Conservation (phyloP, 768 basidiomycete genomes). For the Podaxis sp. region DNA sequence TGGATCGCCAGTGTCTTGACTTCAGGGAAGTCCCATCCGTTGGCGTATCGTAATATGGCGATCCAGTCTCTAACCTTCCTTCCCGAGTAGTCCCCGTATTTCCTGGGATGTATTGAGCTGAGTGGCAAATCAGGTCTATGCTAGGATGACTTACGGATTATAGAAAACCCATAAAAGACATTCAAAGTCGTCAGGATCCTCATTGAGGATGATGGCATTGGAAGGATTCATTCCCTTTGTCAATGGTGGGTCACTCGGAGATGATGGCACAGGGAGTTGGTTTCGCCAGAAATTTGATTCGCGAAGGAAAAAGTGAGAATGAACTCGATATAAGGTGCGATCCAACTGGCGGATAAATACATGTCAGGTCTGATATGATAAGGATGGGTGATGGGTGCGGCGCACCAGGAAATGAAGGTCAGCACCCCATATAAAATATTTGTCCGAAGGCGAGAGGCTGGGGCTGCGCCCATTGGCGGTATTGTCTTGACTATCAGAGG, state of each 20-base stretch:
- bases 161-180: conserved; percentile 65
- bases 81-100: conserved; percentile 56
- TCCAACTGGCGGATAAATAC: background rate
- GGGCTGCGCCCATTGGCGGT: too few relatives aligned
- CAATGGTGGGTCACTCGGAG: conserved; percentile 27
- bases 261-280: conserved; percentile 25
- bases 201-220: conserved; percentile 39
- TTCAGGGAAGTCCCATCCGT: conserved; percentile 55
- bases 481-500: too few relatives aligned
- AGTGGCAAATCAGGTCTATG: conserved; percentile 14
- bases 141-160: conserved; percentile 45
- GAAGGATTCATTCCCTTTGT: conserved; percentile 31
- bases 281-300: conserved; percentile 49
- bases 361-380: background rate
- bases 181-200: conserved; percentile 48
- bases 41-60: conserved; percentile 54
- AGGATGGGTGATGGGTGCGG: background rate
- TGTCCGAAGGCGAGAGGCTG: too few relatives aligned
- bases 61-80: conserved; percentile 53
- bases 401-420: background rate
- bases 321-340: conserved; percentile 39
- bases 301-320: conserved; percentile 53
- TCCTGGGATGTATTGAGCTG: conserved; percentile 31
- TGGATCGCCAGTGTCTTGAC: conserved; percentile 58
- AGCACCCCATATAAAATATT: background rate